Evolutionary conservation across 805 yeast species (phyloP), one percentile per base, ranked within the genome.

Genomic region (Saccharomycopsis sp.): DNA sequence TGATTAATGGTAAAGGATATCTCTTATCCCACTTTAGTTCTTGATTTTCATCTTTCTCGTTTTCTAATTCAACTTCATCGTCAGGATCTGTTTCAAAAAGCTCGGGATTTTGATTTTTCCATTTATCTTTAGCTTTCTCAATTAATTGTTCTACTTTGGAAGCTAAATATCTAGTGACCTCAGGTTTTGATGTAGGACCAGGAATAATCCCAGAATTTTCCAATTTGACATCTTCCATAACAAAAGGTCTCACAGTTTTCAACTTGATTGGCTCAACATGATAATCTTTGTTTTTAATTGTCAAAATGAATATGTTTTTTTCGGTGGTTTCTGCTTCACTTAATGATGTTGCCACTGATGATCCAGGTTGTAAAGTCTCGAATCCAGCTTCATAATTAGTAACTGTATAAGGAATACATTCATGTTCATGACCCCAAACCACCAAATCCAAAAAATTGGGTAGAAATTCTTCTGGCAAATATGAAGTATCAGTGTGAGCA

Each of bases 351-450:
- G 95, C 96, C 14, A 92, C 82, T 0, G 95, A 82, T 1, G 95
- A 84, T 1, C 98, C 98, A 0, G 95, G 92, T 55, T 87, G 96
- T 29, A 92, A 65, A 0, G 87, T 86, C 41, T 75, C 75, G 53
- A 89, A 86, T 1, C 79, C 80, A 2, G 70, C 70, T 9, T 67
- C 68, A 1, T 74, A 64, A 44, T 69, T 72, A 3, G 52, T 45
- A 1, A 66, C 69, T 0, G 94, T 75, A 43, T 72, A 74, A 1
- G 89, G 84, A 3, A 79, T 68, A 53, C 96, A 86, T 55, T 92
- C 96, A 59, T 92, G 98, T 56, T 92, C 98, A 58, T 92, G 98
- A 14, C 98, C 98, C 98, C 98, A 92, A 2, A 88, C 62, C 0
- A 92, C 78, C 42, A 89, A 64, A 54, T 92, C 87, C 35, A 92